A percentile compares a stretch with the other conserved stretches of the same genome.
These are phyloP conservation scores for Pelargonium fulgidum DNA, from an alignment of 441 rosid species.

Conservation along the genomic window DNA sequence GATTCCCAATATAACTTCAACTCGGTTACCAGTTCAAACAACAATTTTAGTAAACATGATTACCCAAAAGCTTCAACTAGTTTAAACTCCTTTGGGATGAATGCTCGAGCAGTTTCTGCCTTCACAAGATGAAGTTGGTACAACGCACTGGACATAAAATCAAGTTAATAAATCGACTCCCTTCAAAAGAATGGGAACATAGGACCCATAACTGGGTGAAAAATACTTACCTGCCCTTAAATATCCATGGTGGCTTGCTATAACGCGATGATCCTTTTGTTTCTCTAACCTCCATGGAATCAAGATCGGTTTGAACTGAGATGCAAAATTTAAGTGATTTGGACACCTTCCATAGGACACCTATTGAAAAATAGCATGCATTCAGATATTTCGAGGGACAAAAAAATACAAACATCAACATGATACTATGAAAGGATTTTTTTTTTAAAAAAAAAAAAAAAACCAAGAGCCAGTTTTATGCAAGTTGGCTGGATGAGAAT, in stretches of 20 bases:
- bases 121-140: constrained; percentile 96
- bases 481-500: constrained; percentile 14
- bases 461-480: constrained; percentile 1
- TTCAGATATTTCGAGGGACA: constrained; percentile 10
- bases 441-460: neutral
- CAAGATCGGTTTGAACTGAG: constrained; percentile 13
- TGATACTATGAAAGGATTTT: neutral
- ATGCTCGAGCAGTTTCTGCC: constrained; percentile 71
- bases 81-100: constrained; percentile 75
- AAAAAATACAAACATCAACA: constrained; percentile 8
- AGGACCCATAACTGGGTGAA: neutral
- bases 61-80: constrained; percentile 98
- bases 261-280: constrained; percentile 45
- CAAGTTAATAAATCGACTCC: constrained; percentile 9
- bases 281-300: constrained; percentile 46
- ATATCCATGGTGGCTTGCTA: constrained; percentile 88
- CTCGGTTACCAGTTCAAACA: neutral
- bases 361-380: constrained; percentile 10
- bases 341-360: constrained; percentile 9
- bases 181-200: constrained; percentile 4
- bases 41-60: constrained; percentile 5
- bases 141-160: constrained; percentile 56
- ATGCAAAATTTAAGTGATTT: constrained; percentile 4
- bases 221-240: constrained; percentile 76
- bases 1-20: neutral